Percentiles rank a stretch among this genome's conserved stretches.
Conservation (phyloP, 768 basidiomycete species). For the Antrodiella citrinella region DNA sequence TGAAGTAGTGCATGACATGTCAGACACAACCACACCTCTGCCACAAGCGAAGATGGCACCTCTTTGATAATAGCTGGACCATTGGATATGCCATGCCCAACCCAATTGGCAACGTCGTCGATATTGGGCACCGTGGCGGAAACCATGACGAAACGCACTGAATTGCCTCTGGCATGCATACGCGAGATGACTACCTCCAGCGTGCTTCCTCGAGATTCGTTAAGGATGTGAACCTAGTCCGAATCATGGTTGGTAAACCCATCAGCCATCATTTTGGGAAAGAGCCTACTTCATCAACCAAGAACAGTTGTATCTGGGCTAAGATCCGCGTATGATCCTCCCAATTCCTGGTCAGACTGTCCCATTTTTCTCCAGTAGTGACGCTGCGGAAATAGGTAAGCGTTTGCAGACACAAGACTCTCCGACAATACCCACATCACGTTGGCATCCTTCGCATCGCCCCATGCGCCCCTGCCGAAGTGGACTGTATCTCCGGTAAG, state of each 20-base stretch:
- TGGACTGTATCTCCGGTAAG: conserved; percentile 85
- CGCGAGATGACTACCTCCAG: conserved; percentile 92
- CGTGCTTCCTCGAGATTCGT: conserved; percentile 84
- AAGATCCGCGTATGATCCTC: conserved; percentile 58
- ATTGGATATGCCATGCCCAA: conserved; percentile 39
- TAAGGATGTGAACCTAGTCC: conserved; percentile 83
- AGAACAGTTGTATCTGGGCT: conserved; percentile 66
- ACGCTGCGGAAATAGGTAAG: conserved; percentile 8
- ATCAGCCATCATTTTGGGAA: no score
- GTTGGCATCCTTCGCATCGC: conserved; percentile 64
- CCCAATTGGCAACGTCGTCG: conserved; percentile 83
- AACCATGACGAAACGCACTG: conserved; percentile 78
- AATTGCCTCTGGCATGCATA: conserved; percentile 70
- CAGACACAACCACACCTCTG: no score
- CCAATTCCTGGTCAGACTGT: conserved; percentile 87
- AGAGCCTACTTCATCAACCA: conserved; percentile 76
- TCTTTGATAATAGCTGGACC: conserved; percentile 58
- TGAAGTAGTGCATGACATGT: no score
- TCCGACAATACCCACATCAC: conserved; percentile 55
- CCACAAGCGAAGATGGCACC: no score
- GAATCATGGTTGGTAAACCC: not conserved
- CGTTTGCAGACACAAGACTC: not conserved
- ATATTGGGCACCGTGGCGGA: conserved; percentile 96
- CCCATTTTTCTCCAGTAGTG: conserved; percentile 82
- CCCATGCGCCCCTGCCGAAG: conserved; percentile 58